Evolutionary conservation across 1,284 basidiomycete species (phyloP).

Genomic region (Ustilago bromivora): DNA sequence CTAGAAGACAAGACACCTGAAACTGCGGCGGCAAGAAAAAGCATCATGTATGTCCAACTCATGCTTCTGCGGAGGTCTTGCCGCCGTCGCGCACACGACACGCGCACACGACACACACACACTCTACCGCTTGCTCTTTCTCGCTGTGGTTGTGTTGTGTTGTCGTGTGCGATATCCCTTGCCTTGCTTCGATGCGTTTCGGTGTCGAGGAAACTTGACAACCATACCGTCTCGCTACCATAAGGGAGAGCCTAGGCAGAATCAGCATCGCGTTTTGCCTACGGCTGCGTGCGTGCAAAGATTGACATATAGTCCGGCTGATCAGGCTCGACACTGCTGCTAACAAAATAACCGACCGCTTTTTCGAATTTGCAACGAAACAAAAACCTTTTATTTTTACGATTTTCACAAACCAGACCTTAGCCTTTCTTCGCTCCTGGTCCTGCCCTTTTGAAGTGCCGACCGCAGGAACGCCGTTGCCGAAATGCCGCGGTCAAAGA

Average conservation of each 20-base stretch:
- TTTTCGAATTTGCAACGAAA: background rate
- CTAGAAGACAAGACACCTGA: slow-evolving; percentile 1
- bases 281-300: too few relatives aligned
- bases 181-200: slow-evolving; percentile 1
- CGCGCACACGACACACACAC: too few relatives aligned
- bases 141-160: background rate
- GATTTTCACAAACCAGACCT: background rate
- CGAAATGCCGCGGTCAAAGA: slow-evolving; percentile 2
- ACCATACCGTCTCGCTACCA: too few relatives aligned
- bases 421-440: background rate
- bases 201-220: too few relatives aligned
- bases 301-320: too few relatives aligned
- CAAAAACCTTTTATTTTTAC: background rate
- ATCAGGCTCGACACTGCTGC: background rate
- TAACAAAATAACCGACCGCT: background rate
- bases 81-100: background rate
- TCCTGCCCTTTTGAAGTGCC: background rate
- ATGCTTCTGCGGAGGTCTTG: slow-evolving; percentile 1
- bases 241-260: too few relatives aligned
- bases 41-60: slow-evolving; percentile 3
- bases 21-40: slow-evolving; percentile 8
- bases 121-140: slow-evolving; percentile 11
- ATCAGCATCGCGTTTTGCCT: background rate
- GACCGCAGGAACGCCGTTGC: slow-evolving; percentile 4
- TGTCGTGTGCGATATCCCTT: background rate